Evolutionary conservation across 345 rosid species (phyloP).

Genomic region (Eucalyptus cloeziana): DNA sequence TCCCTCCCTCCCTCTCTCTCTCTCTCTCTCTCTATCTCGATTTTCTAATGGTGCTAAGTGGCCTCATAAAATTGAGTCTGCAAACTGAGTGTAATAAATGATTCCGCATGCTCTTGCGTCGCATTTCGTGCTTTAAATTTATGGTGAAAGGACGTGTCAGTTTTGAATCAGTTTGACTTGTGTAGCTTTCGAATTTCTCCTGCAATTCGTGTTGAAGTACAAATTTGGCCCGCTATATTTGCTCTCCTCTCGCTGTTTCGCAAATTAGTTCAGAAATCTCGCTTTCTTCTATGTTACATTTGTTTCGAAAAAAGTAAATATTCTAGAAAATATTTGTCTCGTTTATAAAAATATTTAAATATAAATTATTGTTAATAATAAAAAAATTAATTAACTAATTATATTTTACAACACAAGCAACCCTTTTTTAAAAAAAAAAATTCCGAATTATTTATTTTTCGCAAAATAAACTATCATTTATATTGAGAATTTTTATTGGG

Average conservation of each 20-base stretch:
- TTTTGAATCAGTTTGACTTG: background rate
- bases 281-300: background rate
- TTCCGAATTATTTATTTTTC: background rate
- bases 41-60: background rate
- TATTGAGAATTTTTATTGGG: background rate
- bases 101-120: background rate
- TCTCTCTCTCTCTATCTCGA: background rate
- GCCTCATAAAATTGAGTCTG: background rate
- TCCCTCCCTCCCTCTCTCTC: background rate
- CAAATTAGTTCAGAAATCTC: background rate
- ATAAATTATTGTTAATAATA: background rate
- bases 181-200: background rate
- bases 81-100: background rate
- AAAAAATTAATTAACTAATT: background rate
- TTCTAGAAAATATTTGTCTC: accelerated
- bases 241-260: background rate
- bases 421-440: background rate
- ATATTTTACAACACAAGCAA: background rate
- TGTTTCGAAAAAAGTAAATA: background rate
- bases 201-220: background rate
- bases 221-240: background rate
- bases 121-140: background rate
- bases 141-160: background rate
- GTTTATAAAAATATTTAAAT: too few species aligned
- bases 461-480: background rate